These are phyloP conservation scores for Berberis thunbergii DNA, from an alignment of 164 flowering plant genomes.

Conservation along the genomic window DNA sequence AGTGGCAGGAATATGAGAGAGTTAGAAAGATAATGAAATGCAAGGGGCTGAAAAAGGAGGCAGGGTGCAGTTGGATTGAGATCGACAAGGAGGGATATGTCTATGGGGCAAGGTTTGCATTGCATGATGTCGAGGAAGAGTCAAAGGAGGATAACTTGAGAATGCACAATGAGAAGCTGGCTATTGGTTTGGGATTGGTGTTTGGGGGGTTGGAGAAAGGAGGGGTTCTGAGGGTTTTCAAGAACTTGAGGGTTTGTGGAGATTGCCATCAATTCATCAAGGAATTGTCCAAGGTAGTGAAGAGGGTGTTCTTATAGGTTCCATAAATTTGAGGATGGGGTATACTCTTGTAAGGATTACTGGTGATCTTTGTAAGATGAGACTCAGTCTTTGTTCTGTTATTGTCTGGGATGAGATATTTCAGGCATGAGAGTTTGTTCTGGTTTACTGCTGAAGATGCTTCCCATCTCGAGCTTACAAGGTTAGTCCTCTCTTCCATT, in stretches of 20 bases:
- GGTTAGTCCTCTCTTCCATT: no score
- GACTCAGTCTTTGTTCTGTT: neutral
- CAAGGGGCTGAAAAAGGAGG: constrained; percentile 66
- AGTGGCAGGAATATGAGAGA: constrained; percentile 52
- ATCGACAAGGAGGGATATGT: constrained; percentile 51
- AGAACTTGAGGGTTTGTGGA: constrained; percentile 70
- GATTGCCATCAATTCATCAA: constrained; percentile 78
- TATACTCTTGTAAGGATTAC: constrained; percentile 64
- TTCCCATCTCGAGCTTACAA: no score
- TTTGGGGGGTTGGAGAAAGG: constrained; percentile 29
- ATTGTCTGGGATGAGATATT: no score
- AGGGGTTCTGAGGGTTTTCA: constrained; percentile 46
- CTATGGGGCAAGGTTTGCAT: constrained; percentile 29
- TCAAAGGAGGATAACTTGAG: constrained; percentile 61
- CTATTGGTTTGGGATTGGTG: constrained; percentile 57
- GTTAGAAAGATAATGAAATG: constrained; percentile 37
- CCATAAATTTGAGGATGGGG: constrained; percentile 56
- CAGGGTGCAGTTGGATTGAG: constrained; percentile 76
- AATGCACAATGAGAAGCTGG: constrained; percentile 71
- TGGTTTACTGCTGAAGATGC: no score
- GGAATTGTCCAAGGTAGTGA: constrained; percentile 47
- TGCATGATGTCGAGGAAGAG: constrained; percentile 73
- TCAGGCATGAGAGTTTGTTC: no score
- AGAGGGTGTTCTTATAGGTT: constrained; percentile 54
- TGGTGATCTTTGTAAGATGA: constrained; percentile 34